Percentiles rank a stretch among this genome's conserved stretches.
These are phyloP conservation scores for Myrica gale DNA, from an alignment of 306 rosid genomes.

Conservation along the genomic window DNA sequence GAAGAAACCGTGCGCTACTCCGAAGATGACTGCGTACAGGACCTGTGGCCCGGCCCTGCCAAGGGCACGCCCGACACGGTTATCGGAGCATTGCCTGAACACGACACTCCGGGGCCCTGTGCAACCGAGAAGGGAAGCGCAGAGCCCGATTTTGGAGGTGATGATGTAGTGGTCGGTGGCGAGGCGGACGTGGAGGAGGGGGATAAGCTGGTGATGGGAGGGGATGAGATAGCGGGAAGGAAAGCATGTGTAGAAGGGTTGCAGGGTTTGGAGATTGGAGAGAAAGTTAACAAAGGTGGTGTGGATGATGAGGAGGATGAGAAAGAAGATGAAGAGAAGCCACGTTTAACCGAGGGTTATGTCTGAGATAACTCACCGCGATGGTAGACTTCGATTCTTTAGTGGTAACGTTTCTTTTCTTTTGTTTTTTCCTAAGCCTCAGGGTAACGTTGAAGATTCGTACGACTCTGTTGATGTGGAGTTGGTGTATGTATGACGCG, in stretches of 20 bases:
- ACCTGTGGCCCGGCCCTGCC: constrained; percentile 38
- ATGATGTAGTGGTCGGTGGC: constrained; percentile 36
- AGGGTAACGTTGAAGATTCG: too few species aligned
- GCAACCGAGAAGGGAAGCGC: constrained; percentile 34
- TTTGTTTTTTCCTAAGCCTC: too few species aligned
- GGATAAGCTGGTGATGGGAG: constrained; percentile 46
- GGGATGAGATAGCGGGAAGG: constrained; percentile 36
- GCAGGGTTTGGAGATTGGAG: constrained; percentile 50
- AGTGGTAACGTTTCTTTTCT: too few species aligned
- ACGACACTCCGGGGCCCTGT: constrained; percentile 41
- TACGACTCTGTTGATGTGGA: too few species aligned
- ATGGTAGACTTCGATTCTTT: too few species aligned
- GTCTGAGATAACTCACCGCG: constrained; percentile 27
- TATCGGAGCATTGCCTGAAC: constrained; percentile 30
- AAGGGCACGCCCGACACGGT: constrained; percentile 19
- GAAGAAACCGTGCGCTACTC: not conserved
- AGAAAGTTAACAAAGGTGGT: constrained; percentile 20
- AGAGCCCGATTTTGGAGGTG: constrained; percentile 26
- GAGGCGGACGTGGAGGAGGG: constrained; percentile 11
- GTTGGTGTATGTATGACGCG: too few species aligned
- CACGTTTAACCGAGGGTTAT: constrained; percentile 56
- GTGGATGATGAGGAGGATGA: not conserved
- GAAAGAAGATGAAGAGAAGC: constrained; percentile 29
- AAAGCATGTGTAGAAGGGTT: constrained; percentile 63
- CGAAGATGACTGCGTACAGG: constrained; percentile 38